Evolutionary conservation across 2,329 filamentous ascomycete genomes (phyloP).

Genomic region (Hypoxylon sp.): DNA sequence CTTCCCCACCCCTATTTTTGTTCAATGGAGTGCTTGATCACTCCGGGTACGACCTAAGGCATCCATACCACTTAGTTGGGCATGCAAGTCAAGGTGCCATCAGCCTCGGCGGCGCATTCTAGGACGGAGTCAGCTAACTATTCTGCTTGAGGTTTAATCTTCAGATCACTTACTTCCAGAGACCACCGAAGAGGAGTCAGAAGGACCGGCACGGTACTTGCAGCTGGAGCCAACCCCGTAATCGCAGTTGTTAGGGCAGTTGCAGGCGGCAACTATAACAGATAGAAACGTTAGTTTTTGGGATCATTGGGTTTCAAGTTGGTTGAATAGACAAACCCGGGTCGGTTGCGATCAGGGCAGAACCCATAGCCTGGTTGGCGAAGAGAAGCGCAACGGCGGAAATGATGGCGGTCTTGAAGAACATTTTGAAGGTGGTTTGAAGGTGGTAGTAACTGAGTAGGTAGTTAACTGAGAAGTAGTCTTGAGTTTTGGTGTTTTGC

Average conservation of each 20-base stretch:
- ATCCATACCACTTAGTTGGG: slow-evolving; percentile 1
- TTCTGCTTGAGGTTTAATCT: background rate
- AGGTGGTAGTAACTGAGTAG: slow-evolving; percentile 2
- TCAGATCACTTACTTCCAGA: slow-evolving; percentile 15
- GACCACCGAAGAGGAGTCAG: slow-evolving; percentile 8
- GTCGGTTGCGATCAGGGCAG: slow-evolving; percentile 20
- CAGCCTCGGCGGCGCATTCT: slow-evolving; percentile 8
- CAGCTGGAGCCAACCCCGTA: slow-evolving; percentile 11
- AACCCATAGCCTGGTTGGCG: slow-evolving; percentile 29
- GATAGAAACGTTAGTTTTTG: slow-evolving; percentile 6
- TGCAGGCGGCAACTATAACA: slow-evolving; percentile 22
- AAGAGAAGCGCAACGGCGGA: slow-evolving; percentile 27
- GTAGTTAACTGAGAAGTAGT: background rate
- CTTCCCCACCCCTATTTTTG: background rate
- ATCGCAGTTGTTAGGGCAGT: slow-evolving; percentile 33
- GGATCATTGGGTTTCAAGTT: background rate
- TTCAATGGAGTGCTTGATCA: background rate
- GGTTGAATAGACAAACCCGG: slow-evolving; percentile 15
- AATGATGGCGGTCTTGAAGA: slow-evolving; percentile 25
- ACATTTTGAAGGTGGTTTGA: slow-evolving; percentile 27
- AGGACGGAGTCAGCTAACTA: background rate
- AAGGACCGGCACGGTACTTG: slow-evolving; percentile 17
- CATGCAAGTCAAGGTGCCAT: slow-evolving; percentile 1
- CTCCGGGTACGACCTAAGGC: background rate
- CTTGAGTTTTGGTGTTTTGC: slow-evolving; percentile 2